Base-by-base conservation (phyloP, 179 eudicot genomes). In the Spergularia azorica region DNA sequence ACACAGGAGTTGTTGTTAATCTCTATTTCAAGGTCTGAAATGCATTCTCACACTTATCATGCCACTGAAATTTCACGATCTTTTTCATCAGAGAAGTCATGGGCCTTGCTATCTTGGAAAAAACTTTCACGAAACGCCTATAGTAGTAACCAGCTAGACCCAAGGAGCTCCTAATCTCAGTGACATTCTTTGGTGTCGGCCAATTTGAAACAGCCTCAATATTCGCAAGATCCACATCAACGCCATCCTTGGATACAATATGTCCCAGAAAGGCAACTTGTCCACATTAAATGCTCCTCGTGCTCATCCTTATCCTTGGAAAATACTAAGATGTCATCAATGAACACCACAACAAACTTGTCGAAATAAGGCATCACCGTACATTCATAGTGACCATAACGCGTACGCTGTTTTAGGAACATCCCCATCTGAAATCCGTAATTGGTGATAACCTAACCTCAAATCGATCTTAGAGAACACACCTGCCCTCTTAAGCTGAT, bases 1-100 rank as follows among this genome's bases (percentile, higher is more conserved):
- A 32, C 36, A 32, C 41, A 66, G 1, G 74, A 61, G 54, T 74
- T 78, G 63, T 73, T 63, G 3, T 21, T 62, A 62, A 18, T 21
- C 63, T 59, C 32, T 59, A 9, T 4, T 59, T 59, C 9, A 59
- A 59, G 2, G n/a, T 26, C 36, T 32, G 36, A 32, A 32, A 32
- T 32, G 36, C 36, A 32, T 32, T 32, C 36, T 32, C 36, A 32
- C 36, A 32, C 36, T 32, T 32, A 2, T 32, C 36, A 32, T 32
- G 2, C 36, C 36, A 32, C 36, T 32, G 36, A 32, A 32, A 32
- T 2, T 15, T 59, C 9, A 26, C 18, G 15, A 1, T 59, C 2
- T 59, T 59, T 21, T 59, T 59, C 3, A 59, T 26, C 32, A 26
- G 32, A 26, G 32, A 26, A 26, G 32, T 26, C 32, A 26, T 26